These are phyloP conservation scores for Aureobasidium pullulans DNA, from an alignment of 2,329 filamentous ascomycete species.

Conservation along the genomic window DNA sequence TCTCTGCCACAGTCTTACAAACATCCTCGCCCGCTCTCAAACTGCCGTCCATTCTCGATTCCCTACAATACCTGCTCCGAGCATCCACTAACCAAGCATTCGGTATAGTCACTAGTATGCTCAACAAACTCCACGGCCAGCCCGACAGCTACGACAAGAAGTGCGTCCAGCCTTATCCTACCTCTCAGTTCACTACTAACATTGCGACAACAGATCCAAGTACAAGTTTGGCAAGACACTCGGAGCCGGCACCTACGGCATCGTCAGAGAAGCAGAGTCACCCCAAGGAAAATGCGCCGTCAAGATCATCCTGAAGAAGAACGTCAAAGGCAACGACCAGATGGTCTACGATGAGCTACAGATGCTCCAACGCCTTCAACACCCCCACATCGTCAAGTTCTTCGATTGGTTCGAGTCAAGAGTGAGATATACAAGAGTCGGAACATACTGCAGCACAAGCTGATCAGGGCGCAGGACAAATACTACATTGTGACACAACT, in stretches of 20 bases:
- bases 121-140: slow-evolving; percentile 93
- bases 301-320: slow-evolving; percentile 99
- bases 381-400: slow-evolving; percentile 94
- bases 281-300: slow-evolving; percentile 81
- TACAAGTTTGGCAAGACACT: slow-evolving; percentile 91
- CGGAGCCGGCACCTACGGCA: slow-evolving; percentile 95
- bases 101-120: slow-evolving; percentile 69
- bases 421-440: slow-evolving; percentile 43
- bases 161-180: slow-evolving; percentile 40
- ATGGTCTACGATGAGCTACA: slow-evolving; percentile 98
- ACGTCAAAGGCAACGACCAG: slow-evolving; percentile 93
- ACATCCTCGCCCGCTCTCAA: not conserved
- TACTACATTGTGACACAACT: slow-evolving; percentile 99
- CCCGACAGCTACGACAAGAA: slow-evolving; percentile 99
- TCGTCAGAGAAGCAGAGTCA: slow-evolving; percentile 89
- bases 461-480: slow-evolving; percentile 65
- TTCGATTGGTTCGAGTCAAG: slow-evolving; percentile 99
- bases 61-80: not conserved
- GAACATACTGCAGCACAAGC: not conserved
- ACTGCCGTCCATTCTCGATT: not conserved
- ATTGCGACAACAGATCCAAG: slow-evolving; percentile 52
- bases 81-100: slow-evolving; percentile 9
- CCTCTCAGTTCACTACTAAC: slow-evolving; percentile 14
- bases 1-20: not conserved
- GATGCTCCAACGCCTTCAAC: slow-evolving; percentile 83